These are phyloP conservation scores for Scedosporium dehoogii DNA, from an alignment of 2,329 filamentous ascomycete genomes.

Conservation along the genomic window DNA sequence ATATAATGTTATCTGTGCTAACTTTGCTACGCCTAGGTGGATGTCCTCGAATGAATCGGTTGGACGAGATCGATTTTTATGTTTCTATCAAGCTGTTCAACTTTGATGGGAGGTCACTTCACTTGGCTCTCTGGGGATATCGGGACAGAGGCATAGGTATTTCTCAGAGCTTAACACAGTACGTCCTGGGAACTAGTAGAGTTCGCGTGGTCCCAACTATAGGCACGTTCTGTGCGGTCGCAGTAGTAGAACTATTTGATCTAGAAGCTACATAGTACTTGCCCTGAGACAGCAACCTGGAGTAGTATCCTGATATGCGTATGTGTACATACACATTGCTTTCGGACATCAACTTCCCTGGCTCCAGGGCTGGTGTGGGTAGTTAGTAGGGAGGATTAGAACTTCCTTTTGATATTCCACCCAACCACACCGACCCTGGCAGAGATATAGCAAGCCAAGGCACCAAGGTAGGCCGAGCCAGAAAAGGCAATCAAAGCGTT, in stretches of 20 bases:
- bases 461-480: conserved; percentile 23
- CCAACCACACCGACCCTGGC: conserved; percentile 26
- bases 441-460: conserved; percentile 20
- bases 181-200: too few species aligned
- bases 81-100: not conserved
- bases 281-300: too few species aligned
- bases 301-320: too few species aligned
- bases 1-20: not conserved
- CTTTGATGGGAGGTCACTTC: not conserved
- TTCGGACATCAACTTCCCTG: too few species aligned
- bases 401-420: conserved; percentile 16
- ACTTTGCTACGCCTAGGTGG: not conserved
- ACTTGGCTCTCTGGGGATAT: not conserved
- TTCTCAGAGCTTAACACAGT: not conserved
- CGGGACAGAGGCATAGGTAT: not conserved
- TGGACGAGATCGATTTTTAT: not conserved
- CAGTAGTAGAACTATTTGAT: too few species aligned
- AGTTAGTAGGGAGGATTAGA: not conserved
- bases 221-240: too few species aligned
- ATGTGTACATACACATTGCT: too few species aligned
- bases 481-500: conserved; percentile 27
- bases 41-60: not conserved
- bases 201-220: too few species aligned
- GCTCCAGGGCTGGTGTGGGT: too few species aligned
- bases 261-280: too few species aligned